These are phyloP conservation scores for Salinomyces thailandicus DNA, from an alignment of 2,329 filamentous ascomycete species.

Conservation along the genomic window DNA sequence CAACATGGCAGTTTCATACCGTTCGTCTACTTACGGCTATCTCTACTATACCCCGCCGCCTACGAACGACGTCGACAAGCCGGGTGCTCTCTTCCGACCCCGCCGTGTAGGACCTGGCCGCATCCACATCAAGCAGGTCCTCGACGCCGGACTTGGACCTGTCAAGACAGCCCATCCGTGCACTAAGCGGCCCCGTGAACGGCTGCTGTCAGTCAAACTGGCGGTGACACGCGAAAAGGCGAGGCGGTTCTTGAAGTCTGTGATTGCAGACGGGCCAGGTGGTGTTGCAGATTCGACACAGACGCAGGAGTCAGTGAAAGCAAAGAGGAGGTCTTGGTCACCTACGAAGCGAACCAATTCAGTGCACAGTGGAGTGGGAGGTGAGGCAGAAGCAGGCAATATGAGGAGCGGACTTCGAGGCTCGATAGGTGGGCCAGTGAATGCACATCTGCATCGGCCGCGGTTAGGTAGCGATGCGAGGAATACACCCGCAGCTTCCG, in stretches of 20 bases:
- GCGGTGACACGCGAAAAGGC: slow-evolving; percentile 40
- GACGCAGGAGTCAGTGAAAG: slow-evolving; percentile 8
- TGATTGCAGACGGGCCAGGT: slow-evolving; percentile 24
- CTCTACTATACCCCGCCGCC: slow-evolving; percentile 8
- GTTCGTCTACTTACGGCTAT: slow-evolving; percentile 6
- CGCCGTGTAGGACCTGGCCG: slow-evolving; percentile 45
- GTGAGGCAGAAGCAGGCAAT: slow-evolving; percentile 12
- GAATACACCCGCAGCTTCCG: slow-evolving; percentile 21
- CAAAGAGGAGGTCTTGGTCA: slow-evolving; percentile 23
- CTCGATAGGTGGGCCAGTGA: slow-evolving; percentile 30
- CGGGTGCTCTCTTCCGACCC: slow-evolving; percentile 34
- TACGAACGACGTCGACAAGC: slow-evolving; percentile 2
- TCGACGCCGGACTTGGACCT: slow-evolving; percentile 30
- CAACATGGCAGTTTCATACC: slow-evolving; percentile 5
- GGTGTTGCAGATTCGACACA: slow-evolving; percentile 5
- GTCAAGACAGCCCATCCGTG: slow-evolving; percentile 10
- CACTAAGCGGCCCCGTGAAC: not conserved
- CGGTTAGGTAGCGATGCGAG: slow-evolving; percentile 31
- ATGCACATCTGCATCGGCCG: slow-evolving; percentile 31
- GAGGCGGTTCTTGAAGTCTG: slow-evolving; percentile 39
- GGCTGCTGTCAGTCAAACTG: slow-evolving; percentile 33
- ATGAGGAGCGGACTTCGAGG: slow-evolving; percentile 33
- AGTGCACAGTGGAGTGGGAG: slow-evolving; percentile 11
- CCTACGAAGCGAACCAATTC: slow-evolving; percentile 17
- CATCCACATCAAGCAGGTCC: slow-evolving; percentile 44